Conservation (phyloP, 2,329 filamentous ascomycete genomes). For the Chaetomiaceae sp. region DNA sequence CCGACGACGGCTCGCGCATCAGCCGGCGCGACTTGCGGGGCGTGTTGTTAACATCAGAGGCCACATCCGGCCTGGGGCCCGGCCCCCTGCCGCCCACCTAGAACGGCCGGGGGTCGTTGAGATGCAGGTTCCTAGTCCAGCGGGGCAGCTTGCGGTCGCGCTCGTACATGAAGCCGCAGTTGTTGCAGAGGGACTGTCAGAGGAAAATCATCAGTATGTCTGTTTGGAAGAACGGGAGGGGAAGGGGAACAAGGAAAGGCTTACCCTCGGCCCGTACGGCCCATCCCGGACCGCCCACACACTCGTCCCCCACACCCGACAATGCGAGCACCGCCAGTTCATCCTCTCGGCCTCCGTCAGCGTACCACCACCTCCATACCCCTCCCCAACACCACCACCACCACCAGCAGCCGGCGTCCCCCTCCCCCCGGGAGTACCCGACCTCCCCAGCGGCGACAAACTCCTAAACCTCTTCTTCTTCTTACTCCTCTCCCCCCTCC, state of each 20-base stretch:
- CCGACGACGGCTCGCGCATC: slow-evolving; percentile 1
- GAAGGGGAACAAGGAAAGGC: slow-evolving; percentile 33
- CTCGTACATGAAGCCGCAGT: slow-evolving; percentile 86
- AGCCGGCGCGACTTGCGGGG: slow-evolving; percentile 6
- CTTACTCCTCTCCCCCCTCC: slow-evolving; percentile 86
- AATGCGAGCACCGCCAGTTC: slow-evolving; percentile 85
- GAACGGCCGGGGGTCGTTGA: slow-evolving; percentile 31
- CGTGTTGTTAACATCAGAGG: neutral
- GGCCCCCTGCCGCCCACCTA: slow-evolving; percentile 18
- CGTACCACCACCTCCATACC: slow-evolving; percentile 60
- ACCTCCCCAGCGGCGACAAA: slow-evolving; percentile 68
- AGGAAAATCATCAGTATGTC: too few species aligned
- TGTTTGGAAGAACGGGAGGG: slow-evolving; percentile 11
- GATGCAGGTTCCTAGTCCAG: slow-evolving; percentile 68
- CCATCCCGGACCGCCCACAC: slow-evolving; percentile 96
- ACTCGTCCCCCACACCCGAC: slow-evolving; percentile 78
- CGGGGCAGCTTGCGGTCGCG: slow-evolving; percentile 77
- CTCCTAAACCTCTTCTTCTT: slow-evolving; percentile 92
- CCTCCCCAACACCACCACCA: slow-evolving; percentile 57
- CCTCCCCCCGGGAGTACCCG: slow-evolving; percentile 63
- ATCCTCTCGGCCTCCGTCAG: slow-evolving; percentile 73
- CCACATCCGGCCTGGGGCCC: neutral
- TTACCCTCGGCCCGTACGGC: slow-evolving; percentile 75
- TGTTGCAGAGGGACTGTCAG: slow-evolving; percentile 79
- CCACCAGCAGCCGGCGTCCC: slow-evolving; percentile 65